These are phyloP conservation scores for Boletus rex-veris DNA, from an alignment of 768 basidiomycete species.

Conservation along the genomic window DNA sequence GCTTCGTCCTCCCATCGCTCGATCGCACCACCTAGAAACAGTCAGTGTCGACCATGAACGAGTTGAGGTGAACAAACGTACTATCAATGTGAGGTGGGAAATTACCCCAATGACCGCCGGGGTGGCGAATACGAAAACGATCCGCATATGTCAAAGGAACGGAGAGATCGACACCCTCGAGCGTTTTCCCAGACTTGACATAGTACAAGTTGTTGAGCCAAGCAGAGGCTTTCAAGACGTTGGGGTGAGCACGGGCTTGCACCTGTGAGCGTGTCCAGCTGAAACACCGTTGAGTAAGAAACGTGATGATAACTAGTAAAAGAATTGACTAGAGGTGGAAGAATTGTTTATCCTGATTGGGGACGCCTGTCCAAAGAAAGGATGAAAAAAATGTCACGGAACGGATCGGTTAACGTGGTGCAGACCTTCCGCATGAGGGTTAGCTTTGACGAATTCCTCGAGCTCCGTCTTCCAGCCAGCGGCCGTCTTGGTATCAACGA, in stretches of 20 bases:
- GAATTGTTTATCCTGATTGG: conserved; percentile 63
- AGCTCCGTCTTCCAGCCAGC: conserved; percentile 55
- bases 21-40: conserved; percentile 54
- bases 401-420: not conserved
- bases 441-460: conserved; percentile 52
- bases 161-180: conserved; percentile 56
- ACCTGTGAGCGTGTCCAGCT: conserved; percentile 57
- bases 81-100: conserved; percentile 56
- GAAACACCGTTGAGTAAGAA: not conserved
- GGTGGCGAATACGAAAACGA: conserved; percentile 68
- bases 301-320: not conserved
- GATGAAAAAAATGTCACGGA: not conserved
- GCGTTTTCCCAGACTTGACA: conserved; percentile 32
- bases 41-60: not conserved
- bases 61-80: conserved; percentile 35
- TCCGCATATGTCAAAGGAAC: conserved; percentile 70
- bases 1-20: conserved; percentile 70
- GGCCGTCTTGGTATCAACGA: conserved; percentile 57
- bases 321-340: conserved; percentile 63
- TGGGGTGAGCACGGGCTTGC: conserved; percentile 66
- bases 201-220: conserved; percentile 70
- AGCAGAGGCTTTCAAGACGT: conserved; percentile 50
- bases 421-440: conserved; percentile 54
- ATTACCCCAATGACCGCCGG: conserved; percentile 53
- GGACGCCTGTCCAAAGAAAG: conserved; percentile 39